phyloP scores from a whole-genome alignment of 2,329 filamentous ascomycete genomes.

The Ophiocordyceps unilateralis region DNA sequence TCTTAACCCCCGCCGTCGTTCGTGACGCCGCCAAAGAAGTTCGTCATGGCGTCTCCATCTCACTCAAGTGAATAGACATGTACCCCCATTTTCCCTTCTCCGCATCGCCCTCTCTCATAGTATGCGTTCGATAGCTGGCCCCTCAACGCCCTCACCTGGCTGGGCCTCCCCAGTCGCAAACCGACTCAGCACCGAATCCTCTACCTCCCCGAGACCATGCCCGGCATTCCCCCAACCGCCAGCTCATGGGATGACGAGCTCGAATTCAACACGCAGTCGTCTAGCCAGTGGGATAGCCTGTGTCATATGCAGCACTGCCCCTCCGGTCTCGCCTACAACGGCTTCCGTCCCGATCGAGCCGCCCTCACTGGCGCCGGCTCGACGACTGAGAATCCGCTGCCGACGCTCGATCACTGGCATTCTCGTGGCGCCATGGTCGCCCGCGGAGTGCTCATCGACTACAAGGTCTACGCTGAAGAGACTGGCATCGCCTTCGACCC shows the following conservation, averaged over 20 bases:
- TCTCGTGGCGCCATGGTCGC: conserved; percentile 31
- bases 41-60: conserved; percentile 27
- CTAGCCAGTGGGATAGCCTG: conserved; percentile 39
- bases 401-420: conserved; percentile 31
- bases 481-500: conserved; percentile 33
- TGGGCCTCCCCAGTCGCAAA: conserved; percentile 17
- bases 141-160: conserved; percentile 20
- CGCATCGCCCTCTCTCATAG: too few relatives aligned
- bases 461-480: conserved; percentile 27
- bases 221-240: conserved; percentile 3
- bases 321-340: conserved; percentile 31
- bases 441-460: conserved; percentile 40
- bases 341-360: conserved; percentile 19
- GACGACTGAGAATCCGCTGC: conserved; percentile 11
- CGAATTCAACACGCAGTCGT: conserved; percentile 36
- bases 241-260: conserved; percentile 30
- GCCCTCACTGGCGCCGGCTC: conserved; percentile 8
- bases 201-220: conserved; percentile 11
- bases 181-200: conserved; percentile 17
- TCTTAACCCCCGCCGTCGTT: conserved; percentile 27
- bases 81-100: background rate
- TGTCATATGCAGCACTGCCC: conserved; percentile 27
- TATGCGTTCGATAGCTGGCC: too few relatives aligned
- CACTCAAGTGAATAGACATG: conserved; percentile 31
- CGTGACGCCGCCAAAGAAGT: conserved; percentile 8